Evolutionary conservation across 2,329 filamentous ascomycete species (phyloP), one percentile per base, ranked within the genome.

Genomic region (Fusarium compactum): DNA sequence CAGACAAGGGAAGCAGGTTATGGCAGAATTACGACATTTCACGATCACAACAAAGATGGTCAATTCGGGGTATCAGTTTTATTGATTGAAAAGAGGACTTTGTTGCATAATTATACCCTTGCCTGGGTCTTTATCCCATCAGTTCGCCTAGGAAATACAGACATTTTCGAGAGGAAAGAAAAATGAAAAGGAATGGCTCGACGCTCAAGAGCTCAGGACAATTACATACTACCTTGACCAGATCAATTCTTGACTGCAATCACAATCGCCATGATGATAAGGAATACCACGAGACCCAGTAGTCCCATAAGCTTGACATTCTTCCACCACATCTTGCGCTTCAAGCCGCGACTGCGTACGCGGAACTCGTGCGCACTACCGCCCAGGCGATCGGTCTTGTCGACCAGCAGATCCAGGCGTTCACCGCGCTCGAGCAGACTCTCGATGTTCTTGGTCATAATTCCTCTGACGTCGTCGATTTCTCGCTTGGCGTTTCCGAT

Each of bases 291-390:
- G 46, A 98, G 77, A 6, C 81, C 85, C 67, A 95, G 78, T 74
- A 99, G 80, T 9, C 89, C 91, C 94, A 98, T 97, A 73, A 99
- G 82, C 84, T 97, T 97, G 47, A 97, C 88, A 80, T 99, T 98
- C 90, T 98, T 98, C 95, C 95, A 98, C 96, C 96, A 99, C 96
- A 99, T 98, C 81, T 91, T 88, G 78, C 97, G 88, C 83, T 96
- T 92, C 74, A 99, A 81, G 2, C 94, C 94, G 27, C 94, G 85
- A 79, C 92, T 97, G 73, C 95, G 87, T 20, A 98, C 91, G 55
- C 96, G 86, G 78, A 99, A 99, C 79, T 99, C 96, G 74, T 91
- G 86, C 56, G 96, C 94, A 79, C 90, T 96, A 29, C 93, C 93
- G 16, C 95, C 96, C 41, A 99, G 81, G 45, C 94, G 86, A 79